These are phyloP conservation scores for Thielaviopsis musarum DNA, from an alignment of 2,329 filamentous ascomycete genomes.

Conservation along the genomic window DNA sequence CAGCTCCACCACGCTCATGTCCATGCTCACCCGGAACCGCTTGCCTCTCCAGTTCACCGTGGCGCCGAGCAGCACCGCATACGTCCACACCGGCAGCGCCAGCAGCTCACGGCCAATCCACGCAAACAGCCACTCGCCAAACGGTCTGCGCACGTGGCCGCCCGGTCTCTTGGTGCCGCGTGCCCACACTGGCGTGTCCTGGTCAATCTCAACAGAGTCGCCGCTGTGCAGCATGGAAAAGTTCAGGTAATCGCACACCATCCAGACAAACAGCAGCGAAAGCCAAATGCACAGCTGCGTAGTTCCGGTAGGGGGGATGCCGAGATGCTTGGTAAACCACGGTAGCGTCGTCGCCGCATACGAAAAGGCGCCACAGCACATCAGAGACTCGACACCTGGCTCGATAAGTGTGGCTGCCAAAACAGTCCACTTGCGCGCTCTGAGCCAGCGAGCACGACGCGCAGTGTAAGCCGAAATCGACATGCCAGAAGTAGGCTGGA, in stretches of 20 bases:
- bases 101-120: slow-evolving; percentile 76
- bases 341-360: slow-evolving; percentile 63
- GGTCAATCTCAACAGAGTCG: slow-evolving; percentile 51
- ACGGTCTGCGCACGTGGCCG: slow-evolving; percentile 33
- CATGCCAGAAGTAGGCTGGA: slow-evolving; percentile 80
- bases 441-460: slow-evolving; percentile 73
- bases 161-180: slow-evolving; percentile 23
- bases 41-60: slow-evolving; percentile 79
- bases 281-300: slow-evolving; percentile 52
- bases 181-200: slow-evolving; percentile 60
- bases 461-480: slow-evolving; percentile 60
- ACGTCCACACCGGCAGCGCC: slow-evolving; percentile 77
- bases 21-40: slow-evolving; percentile 62
- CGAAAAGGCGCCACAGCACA: slow-evolving; percentile 67
- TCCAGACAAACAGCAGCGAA: slow-evolving; percentile 51
- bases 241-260: slow-evolving; percentile 53
- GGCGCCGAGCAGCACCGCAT: slow-evolving; percentile 76
- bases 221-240: slow-evolving; percentile 61
- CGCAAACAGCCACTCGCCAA: slow-evolving; percentile 56
- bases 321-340: slow-evolving; percentile 35
- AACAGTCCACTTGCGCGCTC: slow-evolving; percentile 90
- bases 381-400: slow-evolving; percentile 73
- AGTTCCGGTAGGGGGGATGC: slow-evolving; percentile 48
- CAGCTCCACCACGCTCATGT: slow-evolving; percentile 56
- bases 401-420: slow-evolving; percentile 78